Conservation (phyloP, 2,329 filamentous ascomycete species). For the Aspergillus ochraceus region DNA sequence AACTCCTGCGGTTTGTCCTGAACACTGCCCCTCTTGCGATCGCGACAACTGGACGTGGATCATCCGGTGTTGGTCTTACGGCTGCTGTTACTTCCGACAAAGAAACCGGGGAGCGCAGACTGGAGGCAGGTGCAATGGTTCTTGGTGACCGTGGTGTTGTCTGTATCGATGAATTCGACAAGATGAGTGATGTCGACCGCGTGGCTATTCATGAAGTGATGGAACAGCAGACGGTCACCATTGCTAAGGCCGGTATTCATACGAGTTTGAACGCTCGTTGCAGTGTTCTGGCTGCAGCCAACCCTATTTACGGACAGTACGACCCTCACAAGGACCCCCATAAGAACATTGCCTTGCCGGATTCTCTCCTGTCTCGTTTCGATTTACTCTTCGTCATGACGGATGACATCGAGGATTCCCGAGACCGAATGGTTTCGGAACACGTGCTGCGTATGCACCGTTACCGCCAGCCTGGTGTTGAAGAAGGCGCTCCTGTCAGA, state of each 20-base stretch:
- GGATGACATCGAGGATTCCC: slow-evolving; percentile 93
- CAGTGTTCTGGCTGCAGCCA: slow-evolving; percentile 93
- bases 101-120: slow-evolving; percentile 89
- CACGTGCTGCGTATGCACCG: slow-evolving; percentile 97
- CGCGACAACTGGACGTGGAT: slow-evolving; percentile 93
- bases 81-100: slow-evolving; percentile 96
- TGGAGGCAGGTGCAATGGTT: slow-evolving; percentile 98
- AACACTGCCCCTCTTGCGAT: slow-evolving; percentile 97
- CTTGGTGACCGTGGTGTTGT: slow-evolving; percentile 95
- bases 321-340: slow-evolving; percentile 98
- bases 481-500: slow-evolving; percentile 91
- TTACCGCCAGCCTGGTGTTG: slow-evolving; percentile 86
- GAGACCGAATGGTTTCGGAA: slow-evolving; percentile 89
- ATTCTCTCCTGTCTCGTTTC: slow-evolving; percentile 96
- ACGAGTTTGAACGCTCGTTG: slow-evolving; percentile 95
- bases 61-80: slow-evolving; percentile 95
- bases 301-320: slow-evolving; percentile 97
- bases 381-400: slow-evolving; percentile 97
- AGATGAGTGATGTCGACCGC: slow-evolving; percentile 98
- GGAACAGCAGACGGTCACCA: slow-evolving; percentile 99
- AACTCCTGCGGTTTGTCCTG: slow-evolving; percentile 90
- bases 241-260: slow-evolving; percentile 97
- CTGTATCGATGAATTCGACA: slow-evolving; percentile 99
- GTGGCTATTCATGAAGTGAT: slow-evolving; percentile 99
- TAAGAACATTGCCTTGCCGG: slow-evolving; percentile 95